Base-by-base conservation (phyloP, 1,284 basidiomycete genomes). In the Peniophora sp. region DNA sequence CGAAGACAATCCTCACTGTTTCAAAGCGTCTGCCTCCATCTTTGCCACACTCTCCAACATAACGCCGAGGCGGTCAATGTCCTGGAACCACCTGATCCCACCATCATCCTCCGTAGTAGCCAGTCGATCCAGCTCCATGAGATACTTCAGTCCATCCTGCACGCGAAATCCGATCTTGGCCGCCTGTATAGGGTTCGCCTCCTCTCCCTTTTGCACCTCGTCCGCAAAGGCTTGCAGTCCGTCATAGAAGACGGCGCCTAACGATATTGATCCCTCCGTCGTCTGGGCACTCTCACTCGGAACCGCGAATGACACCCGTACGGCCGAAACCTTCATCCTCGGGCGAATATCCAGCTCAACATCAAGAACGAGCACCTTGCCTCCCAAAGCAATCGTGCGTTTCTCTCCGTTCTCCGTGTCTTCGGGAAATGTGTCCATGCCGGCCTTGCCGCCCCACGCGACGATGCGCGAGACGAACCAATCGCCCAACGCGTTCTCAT, bases 321-420 rank as follows among this genome's bases (percentile, higher is more conserved):
- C 75, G 37, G 68, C 74, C 0, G 70, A 67, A 14, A 83, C 72
- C 24, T 62, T 64, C 24, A 85, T 66, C 6, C 52, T 52, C 9
- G 68, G 69, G 23, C 62, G 68, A 27, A 82, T 63, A 10, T 67
- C 58, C 54, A 89, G 75, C 55, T 85, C 81, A 52, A 89, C 72
- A 59, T 91, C 87, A 49, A 90, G 68, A 24, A 90, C 86, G 12
- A 90, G 70, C 9, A 89, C 79, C 62, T 88, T 85, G 1, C 87
- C 87, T 2, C 79, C 87, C 24, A 89, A 73, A 15, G 83, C 74
- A 36, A 86, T 68, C 0, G 75, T 79, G 36, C 75, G 68, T n/a
- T 65, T 68, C 18, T 73, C 76, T 39, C 75, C 74, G 24, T 68
- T 64, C 34, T 73, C 71, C 22, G 66, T 66, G n/a, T 36, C 37